Percentiles rank a stretch among this genome's conserved stretches.
Evolutionary conservation across 2,329 filamentous ascomycete genomes (phyloP).

Genomic region (Dryadomyces quercivorus): DNA sequence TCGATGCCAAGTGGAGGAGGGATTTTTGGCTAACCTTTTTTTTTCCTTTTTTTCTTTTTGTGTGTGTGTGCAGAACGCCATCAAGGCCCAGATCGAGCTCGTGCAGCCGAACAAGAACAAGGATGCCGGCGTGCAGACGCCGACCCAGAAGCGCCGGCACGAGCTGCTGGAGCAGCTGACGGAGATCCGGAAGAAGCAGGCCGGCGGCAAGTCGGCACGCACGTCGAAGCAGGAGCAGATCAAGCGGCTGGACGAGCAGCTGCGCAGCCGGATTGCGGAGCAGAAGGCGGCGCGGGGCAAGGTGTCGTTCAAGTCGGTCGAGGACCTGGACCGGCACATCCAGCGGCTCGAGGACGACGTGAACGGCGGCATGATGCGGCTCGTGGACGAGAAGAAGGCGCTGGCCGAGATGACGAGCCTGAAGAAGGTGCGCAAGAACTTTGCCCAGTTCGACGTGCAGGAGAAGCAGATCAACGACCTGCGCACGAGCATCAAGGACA

Average conservation of each 20-base stretch:
- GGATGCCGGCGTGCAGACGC: constrained; percentile 57
- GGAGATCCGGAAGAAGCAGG: constrained; percentile 78
- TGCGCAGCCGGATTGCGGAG: constrained; percentile 74
- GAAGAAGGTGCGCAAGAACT: constrained; percentile 84
- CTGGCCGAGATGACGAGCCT: constrained; percentile 70
- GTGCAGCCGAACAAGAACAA: constrained; percentile 62
- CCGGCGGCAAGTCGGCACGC: constrained; percentile 72
- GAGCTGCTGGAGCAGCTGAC: constrained; percentile 75
- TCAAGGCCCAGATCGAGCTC: constrained; percentile 80
- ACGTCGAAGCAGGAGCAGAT: constrained; percentile 74
- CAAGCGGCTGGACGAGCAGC: constrained; percentile 78
- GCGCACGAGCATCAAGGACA: constrained; percentile 75
- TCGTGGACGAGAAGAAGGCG: constrained; percentile 96
- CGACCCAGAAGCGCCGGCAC: constrained; percentile 68
- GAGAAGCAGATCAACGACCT: constrained; percentile 85
- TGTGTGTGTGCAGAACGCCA: constrained; percentile 53
- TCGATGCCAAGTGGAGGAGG: background rate
- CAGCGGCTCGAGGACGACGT: constrained; percentile 71
- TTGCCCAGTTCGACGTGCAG: constrained; percentile 68
- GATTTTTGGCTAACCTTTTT: background rate
- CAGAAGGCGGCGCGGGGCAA: constrained; percentile 77
- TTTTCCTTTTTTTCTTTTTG: background rate
- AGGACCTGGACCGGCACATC: constrained; percentile 81
- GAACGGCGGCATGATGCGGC: constrained; percentile 79
- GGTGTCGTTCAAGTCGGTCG: constrained; percentile 72